Evolutionary conservation across 2,329 filamentous ascomycete species (phyloP), one percentile per base, ranked within the genome.

Genomic region (Alternaria incomplexa): DNA sequence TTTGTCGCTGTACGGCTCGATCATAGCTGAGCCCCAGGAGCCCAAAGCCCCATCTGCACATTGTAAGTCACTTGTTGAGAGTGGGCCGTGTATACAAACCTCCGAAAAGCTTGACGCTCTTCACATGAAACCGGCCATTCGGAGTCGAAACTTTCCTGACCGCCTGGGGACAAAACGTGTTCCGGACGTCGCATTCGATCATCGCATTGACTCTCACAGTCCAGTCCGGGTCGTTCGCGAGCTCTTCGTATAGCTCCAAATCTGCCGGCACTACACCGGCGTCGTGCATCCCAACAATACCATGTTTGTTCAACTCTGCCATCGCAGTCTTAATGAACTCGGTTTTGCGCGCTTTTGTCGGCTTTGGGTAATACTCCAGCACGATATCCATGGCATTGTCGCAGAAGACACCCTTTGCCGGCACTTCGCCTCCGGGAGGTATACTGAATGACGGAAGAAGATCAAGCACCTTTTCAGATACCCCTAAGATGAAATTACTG

Each of bases 351-450:
- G 82, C 81, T 6, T 76, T 77, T 47, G 81, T 81, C 0, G 88
- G 87, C 61, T 85, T 84, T 2, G 89, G 89, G 81, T 88, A 90
- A 17, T 86, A 69, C 3, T 82, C 78, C 60, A 83, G 81, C 36
- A 91, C 83, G 54, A 89, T 76, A 46, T 89, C 87, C 85, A 91
- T 91, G 23, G 90, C 89, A 72, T 91, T 91, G 76, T 92, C 90
- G 73, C 90, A 92, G 69, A 92, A 91, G 10, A 92, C 89, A 45
- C 90, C 90, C 70, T 85, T 83, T 0, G 88, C 88, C 0, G 89
- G 89, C 11, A 91, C 85, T 62, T 91, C 88, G 2, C 90, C 90
- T 11, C 89, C 90, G 1, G 88, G 87, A 1, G 88, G 87, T 2
- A 89, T 75, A 9, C 85, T 73, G 45, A 82, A 81, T 1, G 80